Base-by-base conservation (phyloP, 805 yeast genomes). In the Candida namnaoensis region DNA sequence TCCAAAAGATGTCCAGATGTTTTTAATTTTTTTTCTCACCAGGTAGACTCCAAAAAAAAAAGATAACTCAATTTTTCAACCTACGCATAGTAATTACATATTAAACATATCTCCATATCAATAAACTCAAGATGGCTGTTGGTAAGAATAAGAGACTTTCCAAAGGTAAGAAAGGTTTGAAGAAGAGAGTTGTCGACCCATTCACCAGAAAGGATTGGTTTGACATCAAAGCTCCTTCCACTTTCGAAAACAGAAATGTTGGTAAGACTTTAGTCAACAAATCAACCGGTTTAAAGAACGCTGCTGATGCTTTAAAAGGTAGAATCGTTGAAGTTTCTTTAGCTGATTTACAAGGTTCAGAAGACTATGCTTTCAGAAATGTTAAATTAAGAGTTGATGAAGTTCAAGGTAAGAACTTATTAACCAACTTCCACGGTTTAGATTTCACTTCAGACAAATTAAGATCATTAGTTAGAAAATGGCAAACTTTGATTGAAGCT, bases 101-200 rank as follows among this genome's bases (percentile, higher is more conserved):
- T 3, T 13, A 8, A 30, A 30, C 19, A 19, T 30, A 44, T 40
- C 46, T 30, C 33, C 33, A 30, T 30, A 30, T 30, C 33, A 30
- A 9, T 30, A 30, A 44, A 33, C 37, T 44, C 44, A 60, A 47
- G 44, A 78, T 80, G 86, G 88, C 85, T 76, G 87, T 82, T 67
- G 91, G 91, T 64, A 84, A 84, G 78, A 84, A 84, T 72, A 84
- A 84, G 82, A 75, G 83, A 70, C 71, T 78, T 66, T 72, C 78
- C 72, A 81, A 81, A 78, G 91, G 93, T 67, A 83, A 84, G 88
- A 91, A 91, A 76, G 97, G 98, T 67, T 76, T 88, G 72, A 91
- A 91, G 95, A 93, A 91, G 95, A 91, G 83, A 83, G 93, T 86
- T 68, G 95, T 88, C 60, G 99, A 91, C 80, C 98, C 98, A 68